Percentiles rank a stretch among this genome's conserved stretches.
These are phyloP conservation scores for Eremothecium gossypii DNA, from an alignment of 1,139 yeast genomes.

Conservation along the genomic window DNA sequence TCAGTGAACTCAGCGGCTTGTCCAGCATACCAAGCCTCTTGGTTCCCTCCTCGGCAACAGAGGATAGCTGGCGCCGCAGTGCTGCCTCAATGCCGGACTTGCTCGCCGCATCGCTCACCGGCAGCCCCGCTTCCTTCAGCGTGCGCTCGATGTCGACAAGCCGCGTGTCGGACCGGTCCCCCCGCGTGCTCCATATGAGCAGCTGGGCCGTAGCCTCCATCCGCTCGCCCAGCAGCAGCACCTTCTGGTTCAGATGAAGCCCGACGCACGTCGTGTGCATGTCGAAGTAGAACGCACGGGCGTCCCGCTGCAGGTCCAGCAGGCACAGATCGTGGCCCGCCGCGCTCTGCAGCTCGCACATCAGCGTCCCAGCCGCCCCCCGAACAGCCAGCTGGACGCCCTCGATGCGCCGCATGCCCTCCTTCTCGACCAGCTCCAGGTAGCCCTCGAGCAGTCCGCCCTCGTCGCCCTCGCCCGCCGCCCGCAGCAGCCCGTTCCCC, in stretches of 20 bases:
- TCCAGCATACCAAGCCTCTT: background rate
- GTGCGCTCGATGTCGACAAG: background rate
- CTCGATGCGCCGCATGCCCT: background rate
- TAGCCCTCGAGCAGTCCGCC: background rate
- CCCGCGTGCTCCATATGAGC: conserved; percentile 1
- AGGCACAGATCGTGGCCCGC: background rate
- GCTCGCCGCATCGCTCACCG: background rate
- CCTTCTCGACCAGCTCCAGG: background rate
- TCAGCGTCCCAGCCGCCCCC: background rate
- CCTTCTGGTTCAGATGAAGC: background rate
- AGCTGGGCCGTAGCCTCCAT: background rate
- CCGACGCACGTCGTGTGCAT: conserved; percentile 3
- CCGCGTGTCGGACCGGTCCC: background rate
- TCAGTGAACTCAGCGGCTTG: background rate
- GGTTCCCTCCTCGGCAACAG: background rate
- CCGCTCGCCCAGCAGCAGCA: background rate
- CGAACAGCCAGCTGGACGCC: background rate
- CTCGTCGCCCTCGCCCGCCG: no score
- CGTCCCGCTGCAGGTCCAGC: background rate
- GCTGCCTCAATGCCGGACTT: background rate
- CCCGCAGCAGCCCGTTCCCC: background rate
- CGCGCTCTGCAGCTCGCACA: background rate
- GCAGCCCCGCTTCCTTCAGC: background rate
- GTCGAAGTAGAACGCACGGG: background rate
- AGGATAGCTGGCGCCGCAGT: background rate